phyloP scores from a whole-genome alignment of 176 grass and related monocot species.

The Oryza punctata region DNA sequence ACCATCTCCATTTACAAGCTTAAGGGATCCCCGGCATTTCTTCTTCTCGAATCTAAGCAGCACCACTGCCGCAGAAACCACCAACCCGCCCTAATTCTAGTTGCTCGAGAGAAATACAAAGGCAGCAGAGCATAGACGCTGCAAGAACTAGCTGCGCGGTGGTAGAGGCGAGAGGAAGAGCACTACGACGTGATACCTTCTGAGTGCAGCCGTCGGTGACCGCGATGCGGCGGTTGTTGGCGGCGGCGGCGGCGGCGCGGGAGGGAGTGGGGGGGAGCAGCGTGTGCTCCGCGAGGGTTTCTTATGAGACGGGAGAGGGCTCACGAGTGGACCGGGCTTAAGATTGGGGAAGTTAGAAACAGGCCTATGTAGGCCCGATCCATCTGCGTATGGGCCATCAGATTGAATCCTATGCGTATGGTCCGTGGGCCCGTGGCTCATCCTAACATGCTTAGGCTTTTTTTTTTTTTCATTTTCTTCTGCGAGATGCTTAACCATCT shows the following conservation, averaged over 20 bases:
- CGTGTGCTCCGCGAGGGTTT: constrained; percentile 20
- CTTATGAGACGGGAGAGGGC: constrained; percentile 1
- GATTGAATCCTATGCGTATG: background rate
- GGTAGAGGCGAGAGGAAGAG: background rate
- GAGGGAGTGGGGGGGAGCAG: background rate
- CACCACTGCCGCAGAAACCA: background rate
- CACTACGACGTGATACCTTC: background rate
- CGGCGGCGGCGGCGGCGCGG: constrained; percentile 8
- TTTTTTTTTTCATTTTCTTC: background rate
- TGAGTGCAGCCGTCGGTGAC: background rate
- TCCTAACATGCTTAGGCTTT: background rate
- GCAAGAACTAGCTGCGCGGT: background rate
- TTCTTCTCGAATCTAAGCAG: background rate
- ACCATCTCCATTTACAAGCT: background rate
- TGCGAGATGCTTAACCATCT: no score
- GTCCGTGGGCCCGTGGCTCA: no score
- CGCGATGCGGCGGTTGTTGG: background rate
- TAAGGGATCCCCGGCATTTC: background rate
- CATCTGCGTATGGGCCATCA: rapidly evolving
- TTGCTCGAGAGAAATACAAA: background rate
- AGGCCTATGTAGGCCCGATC: background rate
- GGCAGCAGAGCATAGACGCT: background rate
- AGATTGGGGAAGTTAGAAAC: background rate
- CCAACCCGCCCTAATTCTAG: background rate
- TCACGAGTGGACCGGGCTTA: background rate